These are phyloP conservation scores for Sambucus nigra DNA, from an alignment of 129 eudicot species.

Conservation along the genomic window DNA sequence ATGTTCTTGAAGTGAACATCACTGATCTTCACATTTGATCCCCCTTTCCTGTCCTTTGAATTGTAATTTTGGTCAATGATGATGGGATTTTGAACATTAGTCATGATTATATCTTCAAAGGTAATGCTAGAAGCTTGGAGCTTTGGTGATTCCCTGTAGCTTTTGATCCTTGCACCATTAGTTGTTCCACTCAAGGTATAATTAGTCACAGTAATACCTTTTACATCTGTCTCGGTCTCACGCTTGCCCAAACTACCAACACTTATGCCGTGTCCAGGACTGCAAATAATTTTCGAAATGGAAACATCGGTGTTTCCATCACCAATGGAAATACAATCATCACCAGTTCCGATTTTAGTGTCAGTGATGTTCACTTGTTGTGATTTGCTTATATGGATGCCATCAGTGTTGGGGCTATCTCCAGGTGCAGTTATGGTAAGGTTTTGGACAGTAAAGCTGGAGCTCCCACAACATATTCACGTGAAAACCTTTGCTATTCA, in stretches of 20 bases:
- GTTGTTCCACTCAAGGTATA: neutral
- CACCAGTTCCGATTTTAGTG: neutral
- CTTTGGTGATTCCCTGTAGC: conserved; percentile 1
- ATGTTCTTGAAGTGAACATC: neutral
- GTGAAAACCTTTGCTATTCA: no score
- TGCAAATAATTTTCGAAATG: neutral
- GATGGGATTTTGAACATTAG: conserved; percentile 2
- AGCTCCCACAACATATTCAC: no score
- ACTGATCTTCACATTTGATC: neutral
- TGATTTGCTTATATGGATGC: conserved; percentile 4
- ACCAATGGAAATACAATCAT: conserved; percentile 9
- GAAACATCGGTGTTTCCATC: neutral
- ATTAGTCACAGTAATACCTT: neutral
- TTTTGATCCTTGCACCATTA: conserved; percentile 16
- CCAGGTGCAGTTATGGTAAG: neutral
- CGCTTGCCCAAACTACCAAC: conserved; percentile 5
- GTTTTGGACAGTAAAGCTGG: no score
- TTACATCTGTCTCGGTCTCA: neutral
- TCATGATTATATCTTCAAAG: neutral
- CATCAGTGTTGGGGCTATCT: conserved; percentile 14
- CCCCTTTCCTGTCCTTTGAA: neutral
- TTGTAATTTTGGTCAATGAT: conserved; percentile 13
- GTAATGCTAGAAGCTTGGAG: neutral
- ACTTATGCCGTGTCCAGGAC: conserved; percentile 23
- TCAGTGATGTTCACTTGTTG: neutral